Conservation (phyloP, 2,329 filamentous ascomycete genomes). For the Colletotrichum sp. region DNA sequence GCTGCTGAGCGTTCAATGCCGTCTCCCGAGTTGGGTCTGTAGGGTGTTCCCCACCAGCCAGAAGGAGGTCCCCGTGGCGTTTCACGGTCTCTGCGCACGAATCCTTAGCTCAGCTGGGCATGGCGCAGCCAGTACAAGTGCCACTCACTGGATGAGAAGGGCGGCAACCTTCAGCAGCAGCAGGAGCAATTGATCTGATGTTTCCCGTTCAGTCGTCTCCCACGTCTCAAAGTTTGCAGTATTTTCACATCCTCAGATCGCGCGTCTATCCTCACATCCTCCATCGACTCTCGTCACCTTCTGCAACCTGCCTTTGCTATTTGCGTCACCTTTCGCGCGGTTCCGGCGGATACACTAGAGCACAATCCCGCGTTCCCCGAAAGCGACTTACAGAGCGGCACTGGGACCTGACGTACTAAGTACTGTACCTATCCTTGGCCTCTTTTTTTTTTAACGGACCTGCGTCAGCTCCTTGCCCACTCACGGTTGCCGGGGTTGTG, state of each 20-base stretch:
- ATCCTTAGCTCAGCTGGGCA: conserved; percentile 7
- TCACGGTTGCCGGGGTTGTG: conserved; percentile 11
- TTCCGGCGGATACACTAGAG: neutral
- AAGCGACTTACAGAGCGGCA: neutral
- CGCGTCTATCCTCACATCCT: neutral
- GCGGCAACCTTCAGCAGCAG: neutral
- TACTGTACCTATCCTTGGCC: neutral
- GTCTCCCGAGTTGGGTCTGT: neutral
- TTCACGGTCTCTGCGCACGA: conserved; percentile 8
- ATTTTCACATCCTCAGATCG: neutral
- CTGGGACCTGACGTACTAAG: neutral
- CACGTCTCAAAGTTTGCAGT: neutral
- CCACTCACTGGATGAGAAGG: neutral
- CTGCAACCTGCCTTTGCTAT: neutral
- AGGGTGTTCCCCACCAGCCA: neutral
- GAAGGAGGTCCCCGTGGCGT: conserved; percentile 2
- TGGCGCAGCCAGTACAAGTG: neutral
- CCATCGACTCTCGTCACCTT: neutral
- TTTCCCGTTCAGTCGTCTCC: neutral
- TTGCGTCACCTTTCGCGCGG: neutral
- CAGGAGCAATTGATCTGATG: conserved; percentile 7
- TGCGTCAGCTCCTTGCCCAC: conserved; percentile 17
- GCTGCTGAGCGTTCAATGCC: neutral
- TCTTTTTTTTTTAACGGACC: neutral
- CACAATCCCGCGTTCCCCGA: neutral